These are phyloP conservation scores for Aspergillus hortae DNA, from an alignment of 2,329 filamentous ascomycete genomes.

Conservation along the genomic window DNA sequence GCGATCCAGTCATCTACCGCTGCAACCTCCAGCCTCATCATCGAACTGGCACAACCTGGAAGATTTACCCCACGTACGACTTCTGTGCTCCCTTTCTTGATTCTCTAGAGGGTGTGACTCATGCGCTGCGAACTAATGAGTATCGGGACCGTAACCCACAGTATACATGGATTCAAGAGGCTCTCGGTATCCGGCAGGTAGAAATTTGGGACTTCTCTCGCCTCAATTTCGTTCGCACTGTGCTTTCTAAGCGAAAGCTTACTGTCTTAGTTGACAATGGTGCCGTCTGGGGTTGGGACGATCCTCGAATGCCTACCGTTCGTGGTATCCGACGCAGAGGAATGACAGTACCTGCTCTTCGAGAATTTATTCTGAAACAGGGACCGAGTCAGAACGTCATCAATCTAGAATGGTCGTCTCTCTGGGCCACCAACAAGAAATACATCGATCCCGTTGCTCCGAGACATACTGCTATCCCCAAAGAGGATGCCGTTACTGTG, in stretches of 20 bases:
- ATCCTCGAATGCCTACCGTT: conserved; percentile 50
- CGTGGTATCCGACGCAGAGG: conserved; percentile 48
- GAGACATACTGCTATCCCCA: conserved; percentile 67
- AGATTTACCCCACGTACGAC: conserved; percentile 65
- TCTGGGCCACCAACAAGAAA: conserved; percentile 67
- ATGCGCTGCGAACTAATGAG: conserved; percentile 63
- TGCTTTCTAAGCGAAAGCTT: conserved; percentile 51
- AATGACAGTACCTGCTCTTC: conserved; percentile 46
- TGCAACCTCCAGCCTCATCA: conserved; percentile 71
- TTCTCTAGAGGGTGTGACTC: conserved; percentile 60
- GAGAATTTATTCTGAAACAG: conserved; percentile 50
- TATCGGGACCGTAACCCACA: conserved; percentile 51
- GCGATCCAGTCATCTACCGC: conserved; percentile 95
- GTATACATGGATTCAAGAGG: conserved; percentile 50
- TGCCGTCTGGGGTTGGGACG: conserved; percentile 50
- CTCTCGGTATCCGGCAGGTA: conserved; percentile 43
- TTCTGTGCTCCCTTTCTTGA: conserved; percentile 64
- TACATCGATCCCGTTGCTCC: conserved; percentile 74
- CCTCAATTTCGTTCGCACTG: conserved; percentile 49
- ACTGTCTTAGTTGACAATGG: conserved; percentile 48
- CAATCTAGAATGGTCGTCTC: conserved; percentile 47
- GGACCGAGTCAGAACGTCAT: conserved; percentile 47
- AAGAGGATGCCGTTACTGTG: conserved; percentile 68
- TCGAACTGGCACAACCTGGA: conserved; percentile 60
- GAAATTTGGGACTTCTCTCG: conserved; percentile 52